These are phyloP conservation scores for Aspergillus melleus DNA, from an alignment of 2,329 filamentous ascomycete genomes.

Conservation along the genomic window DNA sequence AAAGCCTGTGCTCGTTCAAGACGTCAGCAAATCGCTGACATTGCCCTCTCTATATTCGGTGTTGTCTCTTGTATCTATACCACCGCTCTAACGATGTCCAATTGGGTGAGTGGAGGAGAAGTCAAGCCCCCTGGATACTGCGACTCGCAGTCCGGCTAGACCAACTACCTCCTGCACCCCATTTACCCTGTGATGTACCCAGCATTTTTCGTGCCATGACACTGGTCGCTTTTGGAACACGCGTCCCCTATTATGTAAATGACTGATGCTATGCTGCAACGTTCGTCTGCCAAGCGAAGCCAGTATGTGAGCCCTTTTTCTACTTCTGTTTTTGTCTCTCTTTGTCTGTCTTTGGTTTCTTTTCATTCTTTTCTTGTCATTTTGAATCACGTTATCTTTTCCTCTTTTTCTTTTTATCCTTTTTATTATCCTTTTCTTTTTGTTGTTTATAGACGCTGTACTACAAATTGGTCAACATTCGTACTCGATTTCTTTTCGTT, in stretches of 20 bases:
- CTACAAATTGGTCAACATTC: neutral
- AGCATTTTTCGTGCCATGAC: neutral
- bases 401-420: no score
- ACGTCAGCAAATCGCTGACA: slow-evolving; percentile 69
- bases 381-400: neutral
- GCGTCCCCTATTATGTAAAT: slow-evolving; percentile 7
- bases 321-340: neutral
- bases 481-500: neutral
- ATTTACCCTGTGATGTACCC: neutral
- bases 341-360: slow-evolving; percentile 2
- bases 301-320: neutral
- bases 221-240: slow-evolving; percentile 1
- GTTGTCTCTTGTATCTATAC: slow-evolving; percentile 89
- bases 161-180: neutral
- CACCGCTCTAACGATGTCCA: slow-evolving; percentile 79
- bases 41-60: slow-evolving; percentile 78
- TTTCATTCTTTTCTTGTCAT: neutral
- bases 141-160: slow-evolving; percentile 42
- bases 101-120: slow-evolving; percentile 70
- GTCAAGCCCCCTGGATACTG: slow-evolving; percentile 63
- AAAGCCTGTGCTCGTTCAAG: slow-evolving; percentile 71
- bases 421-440: neutral
- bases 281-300: neutral
- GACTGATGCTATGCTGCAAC: slow-evolving; percentile 10
- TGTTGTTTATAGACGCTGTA: neutral